These are phyloP conservation scores for Neurospora sp. DNA, from an alignment of 495 filamentous ascomycete species.

Conservation along the genomic window DNA sequence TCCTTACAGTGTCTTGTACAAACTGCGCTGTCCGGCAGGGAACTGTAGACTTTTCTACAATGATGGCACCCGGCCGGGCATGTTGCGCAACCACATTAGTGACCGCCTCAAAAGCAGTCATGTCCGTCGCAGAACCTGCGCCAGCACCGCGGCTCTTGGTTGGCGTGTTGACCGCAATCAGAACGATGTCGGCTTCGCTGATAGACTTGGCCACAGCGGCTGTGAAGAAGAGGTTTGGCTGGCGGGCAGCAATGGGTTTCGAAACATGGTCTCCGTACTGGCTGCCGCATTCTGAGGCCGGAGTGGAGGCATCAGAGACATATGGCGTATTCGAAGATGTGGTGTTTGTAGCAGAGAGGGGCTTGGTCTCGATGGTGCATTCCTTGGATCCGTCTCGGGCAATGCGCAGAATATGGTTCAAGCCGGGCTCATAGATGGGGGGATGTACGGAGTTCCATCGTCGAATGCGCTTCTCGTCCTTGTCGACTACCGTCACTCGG, in stretches of 20 bases:
- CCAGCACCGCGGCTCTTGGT: slow-evolving; percentile 62
- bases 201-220: slow-evolving; percentile 52
- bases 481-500: slow-evolving; percentile 62
- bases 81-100: slow-evolving; percentile 54
- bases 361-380: slow-evolving; percentile 20
- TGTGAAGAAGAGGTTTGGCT: slow-evolving; percentile 61
- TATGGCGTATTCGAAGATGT: slow-evolving; percentile 9
- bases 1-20: slow-evolving; percentile 52
- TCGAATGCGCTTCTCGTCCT: slow-evolving; percentile 49
- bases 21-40: slow-evolving; percentile 64
- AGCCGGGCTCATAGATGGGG: slow-evolving; percentile 67
- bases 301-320: slow-evolving; percentile 9
- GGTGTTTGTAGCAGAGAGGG: slow-evolving; percentile 5
- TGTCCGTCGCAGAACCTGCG: slow-evolving; percentile 58
- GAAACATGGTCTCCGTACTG: slow-evolving; percentile 14
- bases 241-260: slow-evolving; percentile 16
- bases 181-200: slow-evolving; percentile 58
- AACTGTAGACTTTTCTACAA: slow-evolving; percentile 77
- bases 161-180: slow-evolving; percentile 74
- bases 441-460: slow-evolving; percentile 63
- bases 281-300: slow-evolving; percentile 21
- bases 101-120: slow-evolving; percentile 60
- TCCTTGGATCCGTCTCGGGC: slow-evolving; percentile 44
- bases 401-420: slow-evolving; percentile 53
- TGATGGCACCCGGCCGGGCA: slow-evolving; percentile 55